Conservation (phyloP, 2,329 filamentous ascomycete genomes). For the Aspergillus hiratsukae region DNA sequence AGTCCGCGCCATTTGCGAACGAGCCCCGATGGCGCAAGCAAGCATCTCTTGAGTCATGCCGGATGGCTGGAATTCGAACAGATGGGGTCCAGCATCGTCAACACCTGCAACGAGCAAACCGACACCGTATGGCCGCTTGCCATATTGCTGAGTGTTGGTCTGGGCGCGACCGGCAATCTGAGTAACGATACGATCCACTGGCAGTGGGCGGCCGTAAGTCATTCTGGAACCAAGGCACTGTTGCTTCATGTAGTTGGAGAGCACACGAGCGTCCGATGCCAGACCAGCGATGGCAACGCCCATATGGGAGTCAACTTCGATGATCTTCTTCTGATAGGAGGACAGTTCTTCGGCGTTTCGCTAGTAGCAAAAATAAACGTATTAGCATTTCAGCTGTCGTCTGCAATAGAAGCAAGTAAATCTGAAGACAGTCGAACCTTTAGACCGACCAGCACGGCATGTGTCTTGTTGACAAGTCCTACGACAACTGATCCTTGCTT, state of each 20-base stretch:
- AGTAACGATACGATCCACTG: slow-evolving; percentile 79
- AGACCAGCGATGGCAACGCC: slow-evolving; percentile 95
- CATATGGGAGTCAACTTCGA: slow-evolving; percentile 91
- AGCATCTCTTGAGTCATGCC: slow-evolving; percentile 97
- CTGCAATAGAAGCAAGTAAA: not conserved
- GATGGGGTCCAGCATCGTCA: slow-evolving; percentile 87
- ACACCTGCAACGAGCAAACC: slow-evolving; percentile 89
- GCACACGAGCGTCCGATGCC: slow-evolving; percentile 93
- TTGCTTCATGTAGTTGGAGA: slow-evolving; percentile 99
- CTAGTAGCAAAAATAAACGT: slow-evolving; percentile 44
- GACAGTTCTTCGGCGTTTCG: slow-evolving; percentile 98
- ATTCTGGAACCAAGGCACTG: slow-evolving; percentile 94
- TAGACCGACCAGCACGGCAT: slow-evolving; percentile 89
- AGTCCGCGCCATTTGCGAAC: slow-evolving; percentile 95
- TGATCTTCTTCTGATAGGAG: slow-evolving; percentile 99
- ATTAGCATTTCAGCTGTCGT: not conserved
- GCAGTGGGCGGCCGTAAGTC: slow-evolving; percentile 91
- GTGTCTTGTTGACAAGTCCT: slow-evolving; percentile 95
- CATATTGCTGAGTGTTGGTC: slow-evolving; percentile 96
- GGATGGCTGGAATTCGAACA: slow-evolving; percentile 96
- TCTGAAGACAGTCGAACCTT: slow-evolving; percentile 60
- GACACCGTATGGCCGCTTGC: slow-evolving; percentile 92
- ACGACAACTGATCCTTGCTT: slow-evolving; percentile 99
- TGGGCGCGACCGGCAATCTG: slow-evolving; percentile 96
- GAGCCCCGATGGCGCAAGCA: slow-evolving; percentile 90